Conservation (phyloP, 2,329 filamentous ascomycete species). For the Sarocladium strictum region DNA sequence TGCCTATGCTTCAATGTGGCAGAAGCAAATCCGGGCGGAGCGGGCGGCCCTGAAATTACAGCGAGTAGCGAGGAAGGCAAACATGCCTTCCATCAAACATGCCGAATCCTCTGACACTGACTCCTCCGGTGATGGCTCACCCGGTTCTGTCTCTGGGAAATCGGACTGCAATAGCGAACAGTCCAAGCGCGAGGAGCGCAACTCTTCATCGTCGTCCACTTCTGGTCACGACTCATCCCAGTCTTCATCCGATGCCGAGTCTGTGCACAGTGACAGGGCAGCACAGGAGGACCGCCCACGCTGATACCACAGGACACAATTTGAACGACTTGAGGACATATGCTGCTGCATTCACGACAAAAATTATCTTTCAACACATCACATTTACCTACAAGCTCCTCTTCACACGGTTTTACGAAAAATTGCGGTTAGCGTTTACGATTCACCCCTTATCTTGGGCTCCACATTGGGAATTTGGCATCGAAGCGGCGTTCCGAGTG, state of each 20-base stretch:
- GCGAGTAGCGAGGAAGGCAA: slow-evolving; percentile 39
- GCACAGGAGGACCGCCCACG: background rate
- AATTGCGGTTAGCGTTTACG: slow-evolving; percentile 7
- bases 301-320: background rate
- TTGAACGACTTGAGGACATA: background rate
- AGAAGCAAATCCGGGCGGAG: slow-evolving; percentile 77
- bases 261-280: slow-evolving; percentile 9
- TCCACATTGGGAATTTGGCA: slow-evolving; percentile 4
- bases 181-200: slow-evolving; percentile 25
- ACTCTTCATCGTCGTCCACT: slow-evolving; percentile 21
- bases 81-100: slow-evolving; percentile 35
- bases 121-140: slow-evolving; percentile 40
- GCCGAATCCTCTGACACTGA: slow-evolving; percentile 38
- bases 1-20: slow-evolving; percentile 81
- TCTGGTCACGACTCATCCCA: slow-evolving; percentile 6
- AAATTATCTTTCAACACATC: slow-evolving; percentile 4
- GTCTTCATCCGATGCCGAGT: slow-evolving; percentile 31
- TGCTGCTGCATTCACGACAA: background rate
- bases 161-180: slow-evolving; percentile 24
- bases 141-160: slow-evolving; percentile 32
- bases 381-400: background rate
- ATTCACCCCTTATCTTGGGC: background rate
- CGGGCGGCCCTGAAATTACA: slow-evolving; percentile 32
- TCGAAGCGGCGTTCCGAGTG: slow-evolving; percentile 1
- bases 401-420: slow-evolving; percentile 3